Base-by-base conservation (phyloP, 306 rosid species). In the Hippophae rhamnoides region DNA sequence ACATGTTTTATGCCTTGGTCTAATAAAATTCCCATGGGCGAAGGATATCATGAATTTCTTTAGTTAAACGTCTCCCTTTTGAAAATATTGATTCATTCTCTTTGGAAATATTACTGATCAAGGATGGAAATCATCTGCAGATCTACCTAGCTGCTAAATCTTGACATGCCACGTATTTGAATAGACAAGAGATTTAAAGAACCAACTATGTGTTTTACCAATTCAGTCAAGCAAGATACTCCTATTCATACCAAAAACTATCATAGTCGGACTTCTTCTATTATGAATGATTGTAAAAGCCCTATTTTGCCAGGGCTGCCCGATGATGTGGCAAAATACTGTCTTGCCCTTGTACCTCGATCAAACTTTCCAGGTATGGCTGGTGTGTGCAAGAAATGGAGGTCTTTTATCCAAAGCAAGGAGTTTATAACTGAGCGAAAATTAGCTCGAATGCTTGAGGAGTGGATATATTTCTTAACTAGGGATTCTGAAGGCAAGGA, bases 271-370 rank as follows among this genome's bases (percentile, higher is more conserved):
- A 55, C 65, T 61, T 60, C 83, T 71, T 72, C 55, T 61, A 52
- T 52, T 56, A 42, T 68, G 9, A 69, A 81, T 69, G 82, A 58
- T 63, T 66, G 59, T 44, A 74, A 70, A 60, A 74, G 54, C 67
- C 72, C 82, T 47, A 69, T 92, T 69, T 75, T 92, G 18, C 81
- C 90, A 8, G 94, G 99, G 66, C 76, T 92, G 56, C 88, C 95
- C 47, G 96, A 92, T 70, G 99, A 92, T 71, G 87, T 92, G 74
- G 85, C 99, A 56, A 88, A 83, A 69, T 41, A 72, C 61, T 92
- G 99, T 73, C 95, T 92, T 47, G 95, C 96, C 9, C 95, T 88
- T 10, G 95, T 88, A 71, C 99, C 99, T 49, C 95, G 85, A 45
- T 62, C 89, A 8, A 64, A 69, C 73, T 76, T 78, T 70, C 86